A percentile compares a stretch with the other conserved stretches of the same genome.
Evolutionary conservation across 2,329 filamentous ascomycete species (phyloP).

Genomic region (Pseudogymnoascus sp.): DNA sequence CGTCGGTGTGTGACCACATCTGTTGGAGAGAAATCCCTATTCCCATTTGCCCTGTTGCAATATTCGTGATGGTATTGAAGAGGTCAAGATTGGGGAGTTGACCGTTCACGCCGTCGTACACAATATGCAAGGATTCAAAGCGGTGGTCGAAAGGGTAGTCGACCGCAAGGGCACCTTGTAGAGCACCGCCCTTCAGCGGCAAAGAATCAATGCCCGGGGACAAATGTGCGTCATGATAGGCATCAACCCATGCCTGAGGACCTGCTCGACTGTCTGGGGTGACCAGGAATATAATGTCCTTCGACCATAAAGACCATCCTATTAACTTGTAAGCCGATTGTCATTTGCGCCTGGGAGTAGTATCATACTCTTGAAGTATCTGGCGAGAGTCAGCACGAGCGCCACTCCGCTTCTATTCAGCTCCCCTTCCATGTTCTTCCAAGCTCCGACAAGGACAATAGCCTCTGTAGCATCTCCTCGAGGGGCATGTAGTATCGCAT

Average conservation of each 20-base stretch:
- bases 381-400: constrained; percentile 75
- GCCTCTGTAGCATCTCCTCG: constrained; percentile 95
- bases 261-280: constrained; percentile 84
- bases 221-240: constrained; percentile 87
- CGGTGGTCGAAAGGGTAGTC: constrained; percentile 82
- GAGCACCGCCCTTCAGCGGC: constrained; percentile 82
- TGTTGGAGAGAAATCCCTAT: constrained; percentile 78
- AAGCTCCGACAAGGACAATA: constrained; percentile 84
- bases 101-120: constrained; percentile 94
- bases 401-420: constrained; percentile 84
- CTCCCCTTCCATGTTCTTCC: constrained; percentile 72
- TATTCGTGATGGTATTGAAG: constrained; percentile 85
- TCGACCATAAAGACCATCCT: constrained; percentile 97
- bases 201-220: constrained; percentile 64
- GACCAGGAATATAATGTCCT: constrained; percentile 91
- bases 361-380: constrained; percentile 79
- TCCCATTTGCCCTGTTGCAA: constrained; percentile 87
- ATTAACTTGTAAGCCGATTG: constrained; percentile 15
- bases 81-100: constrained; percentile 93
- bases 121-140: constrained; percentile 82
- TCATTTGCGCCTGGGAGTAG: background rate
- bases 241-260: constrained; percentile 94
- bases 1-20: constrained; percentile 71
- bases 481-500: constrained; percentile 87
- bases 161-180: constrained; percentile 89